Base-by-base conservation (phyloP, 257 asterid genomes). In the Apocynum venetum region DNA sequence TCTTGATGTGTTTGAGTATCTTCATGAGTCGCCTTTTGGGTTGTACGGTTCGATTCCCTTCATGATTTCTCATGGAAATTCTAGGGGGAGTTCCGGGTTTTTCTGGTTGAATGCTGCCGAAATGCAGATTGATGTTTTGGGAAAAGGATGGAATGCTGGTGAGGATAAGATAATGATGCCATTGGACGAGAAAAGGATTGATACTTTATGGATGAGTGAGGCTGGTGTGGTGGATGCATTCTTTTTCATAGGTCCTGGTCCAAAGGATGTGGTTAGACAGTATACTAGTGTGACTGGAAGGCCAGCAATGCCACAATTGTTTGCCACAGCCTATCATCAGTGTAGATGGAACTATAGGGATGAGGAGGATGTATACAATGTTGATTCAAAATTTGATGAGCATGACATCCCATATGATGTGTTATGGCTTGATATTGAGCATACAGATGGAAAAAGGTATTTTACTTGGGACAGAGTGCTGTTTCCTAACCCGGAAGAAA, bases 101-200 rank as follows among this genome's bases (percentile, higher is more conserved):
- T 96, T 96, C 87, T 96, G 97, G 99, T 84, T 96, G 81, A 96
- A 90, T 87, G 97, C 98, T 84, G 99, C 99, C 64, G 99, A 96
- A 83, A 96, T 96, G 99, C 99, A 96, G 94, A 93, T 96, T 84
- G 99, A 96, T 85, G 95, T 96, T 41, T 68, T 96, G 74, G 97
- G 89, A 25, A 81, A 84, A 1, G 97, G 93, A 12, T 91, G 98
- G 98, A 87, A 90, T 78, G 87, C 89, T 51, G 93, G 90, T 78
- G 82, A 56, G 74, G 82, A 92, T 1, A 87, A 87, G 61, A 84
- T 89, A 68, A 83, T 56, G 91, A 78, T 90, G 82, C 97, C 97
- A 77, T 87, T 87, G 56, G 92, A 91, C 80, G 92, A 89, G 87
- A 87, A 89, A 71, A 89, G 95, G 83, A 73, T 93, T 36, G 99